These are phyloP conservation scores for Collybia sp. DNA, from an alignment of 768 basidiomycete genomes.

Conservation along the genomic window DNA sequence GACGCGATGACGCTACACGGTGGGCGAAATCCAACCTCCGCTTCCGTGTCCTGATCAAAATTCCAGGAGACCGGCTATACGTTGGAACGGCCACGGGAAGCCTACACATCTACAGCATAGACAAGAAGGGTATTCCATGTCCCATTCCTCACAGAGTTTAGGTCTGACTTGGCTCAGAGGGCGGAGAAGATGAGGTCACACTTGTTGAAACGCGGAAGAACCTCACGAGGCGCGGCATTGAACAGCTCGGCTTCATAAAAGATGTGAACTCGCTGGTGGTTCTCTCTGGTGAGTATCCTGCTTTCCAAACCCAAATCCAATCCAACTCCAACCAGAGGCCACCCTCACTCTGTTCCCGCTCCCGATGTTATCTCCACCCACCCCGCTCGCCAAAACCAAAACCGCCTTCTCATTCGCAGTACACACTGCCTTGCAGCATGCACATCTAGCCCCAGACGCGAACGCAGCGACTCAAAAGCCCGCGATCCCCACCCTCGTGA, in stretches of 20 bases:
- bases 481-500: constrained; percentile 64
- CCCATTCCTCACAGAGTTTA: constrained; percentile 5
- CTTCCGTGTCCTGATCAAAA: neutral
- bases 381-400: constrained; percentile 71
- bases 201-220: constrained; percentile 64
- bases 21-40: constrained; percentile 3
- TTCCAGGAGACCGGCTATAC: constrained; percentile 57
- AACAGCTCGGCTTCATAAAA: constrained; percentile 82
- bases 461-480: constrained; percentile 28
- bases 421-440: constrained; percentile 54
- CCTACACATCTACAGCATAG: constrained; percentile 46
- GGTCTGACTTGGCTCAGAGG: constrained; percentile 13
- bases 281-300: constrained; percentile 61
- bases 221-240: constrained; percentile 67
- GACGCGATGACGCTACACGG: constrained; percentile 41
- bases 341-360: constrained; percentile 72
- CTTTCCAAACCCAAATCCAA: neutral
- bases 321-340: constrained; percentile 45
- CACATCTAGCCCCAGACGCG: constrained; percentile 17
- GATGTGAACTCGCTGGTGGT: constrained; percentile 84
- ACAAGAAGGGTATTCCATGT: constrained; percentile 9
- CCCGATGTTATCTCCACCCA: constrained; percentile 66
- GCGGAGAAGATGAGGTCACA: constrained; percentile 25
- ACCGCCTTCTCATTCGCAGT: constrained; percentile 80
- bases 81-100: constrained; percentile 56